Conservation (phyloP, 305 asterid genomes). For the Fraxinus albicans region DNA sequence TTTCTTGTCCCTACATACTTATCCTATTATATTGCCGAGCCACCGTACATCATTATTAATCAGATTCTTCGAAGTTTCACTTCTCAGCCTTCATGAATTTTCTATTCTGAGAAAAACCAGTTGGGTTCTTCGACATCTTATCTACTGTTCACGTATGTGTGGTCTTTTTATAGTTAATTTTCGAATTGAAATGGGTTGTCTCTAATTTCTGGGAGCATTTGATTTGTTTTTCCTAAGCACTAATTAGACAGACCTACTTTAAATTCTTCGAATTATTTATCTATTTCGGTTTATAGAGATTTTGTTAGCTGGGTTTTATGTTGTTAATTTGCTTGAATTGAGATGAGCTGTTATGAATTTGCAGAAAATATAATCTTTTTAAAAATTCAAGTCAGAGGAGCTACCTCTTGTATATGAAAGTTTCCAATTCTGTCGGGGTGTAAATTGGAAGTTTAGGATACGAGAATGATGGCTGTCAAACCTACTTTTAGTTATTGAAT, state of each 20-base stretch:
- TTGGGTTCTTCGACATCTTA: background rate
- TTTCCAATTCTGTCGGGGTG: background rate
- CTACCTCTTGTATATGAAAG: background rate
- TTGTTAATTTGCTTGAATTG: background rate
- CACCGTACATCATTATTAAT: slow-evolving; percentile 20
- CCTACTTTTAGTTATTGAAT: slow-evolving; percentile 19
- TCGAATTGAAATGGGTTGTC: slow-evolving; percentile 17
- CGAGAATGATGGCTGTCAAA: background rate
- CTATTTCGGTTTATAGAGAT: background rate
- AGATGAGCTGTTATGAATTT: background rate
- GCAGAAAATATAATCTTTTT: background rate
- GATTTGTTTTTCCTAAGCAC: background rate
- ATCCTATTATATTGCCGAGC: slow-evolving; percentile 9
- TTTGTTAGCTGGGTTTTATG: background rate
- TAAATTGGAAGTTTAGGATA: background rate
- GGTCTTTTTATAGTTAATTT: slow-evolving; percentile 8
- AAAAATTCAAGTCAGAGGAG: background rate
- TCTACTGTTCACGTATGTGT: background rate
- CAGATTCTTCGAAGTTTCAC: slow-evolving; percentile 33
- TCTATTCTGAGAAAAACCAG: slow-evolving; percentile 11
- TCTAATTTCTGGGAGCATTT: background rate
- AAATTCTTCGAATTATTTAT: background rate
- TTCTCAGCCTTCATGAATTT: slow-evolving; percentile 10
- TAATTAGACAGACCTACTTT: background rate
- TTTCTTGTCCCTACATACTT: slow-evolving; percentile 2